These are phyloP conservation scores for Spatholobus suberectus DNA, from an alignment of 306 rosid species.

Conservation along the genomic window DNA sequence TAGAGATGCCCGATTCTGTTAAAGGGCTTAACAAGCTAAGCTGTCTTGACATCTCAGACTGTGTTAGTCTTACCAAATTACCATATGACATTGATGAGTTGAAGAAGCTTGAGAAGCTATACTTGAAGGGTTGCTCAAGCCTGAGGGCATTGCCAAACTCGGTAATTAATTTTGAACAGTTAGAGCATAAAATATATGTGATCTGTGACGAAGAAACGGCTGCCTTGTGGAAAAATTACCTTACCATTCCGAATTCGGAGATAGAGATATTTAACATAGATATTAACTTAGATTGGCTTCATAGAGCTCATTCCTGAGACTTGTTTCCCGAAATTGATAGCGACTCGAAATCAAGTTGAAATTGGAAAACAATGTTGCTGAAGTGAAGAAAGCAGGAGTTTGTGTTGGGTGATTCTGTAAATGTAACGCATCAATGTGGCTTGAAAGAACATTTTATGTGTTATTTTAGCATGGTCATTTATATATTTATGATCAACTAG, in stretches of 20 bases:
- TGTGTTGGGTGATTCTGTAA: not conserved
- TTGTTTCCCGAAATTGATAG: not conserved
- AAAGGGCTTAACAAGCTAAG: constrained; percentile 37
- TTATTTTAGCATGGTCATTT: not conserved
- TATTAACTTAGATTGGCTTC: constrained; percentile 48
- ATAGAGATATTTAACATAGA: constrained; percentile 38
- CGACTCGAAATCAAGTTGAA: not conserved
- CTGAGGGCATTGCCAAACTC: constrained; percentile 45
- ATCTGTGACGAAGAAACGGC: constrained; percentile 56
- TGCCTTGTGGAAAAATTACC: constrained; percentile 32
- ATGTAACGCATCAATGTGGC: not conserved
- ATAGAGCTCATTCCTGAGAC: constrained; percentile 27
- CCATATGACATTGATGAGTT: constrained; percentile 50
- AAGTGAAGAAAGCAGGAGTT: not conserved
- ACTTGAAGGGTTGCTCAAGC: constrained; percentile 50
- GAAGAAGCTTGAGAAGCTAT: constrained; percentile 45
- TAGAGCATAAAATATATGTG: constrained; percentile 27
- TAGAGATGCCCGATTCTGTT: constrained; percentile 34
- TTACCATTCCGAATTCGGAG: constrained; percentile 2
- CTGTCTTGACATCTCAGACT: constrained; percentile 51
- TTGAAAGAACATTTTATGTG: not conserved
- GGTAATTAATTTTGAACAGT: constrained; percentile 5
- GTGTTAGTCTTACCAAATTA: constrained; percentile 41
- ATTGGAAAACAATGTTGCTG: not conserved
- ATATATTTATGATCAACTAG: not conserved